A percentile compares a stretch with the other conserved stretches of the same genome.
phyloP scores from a whole-genome alignment of 73 alveolate species.

The Paramecium caudatum region DNA sequence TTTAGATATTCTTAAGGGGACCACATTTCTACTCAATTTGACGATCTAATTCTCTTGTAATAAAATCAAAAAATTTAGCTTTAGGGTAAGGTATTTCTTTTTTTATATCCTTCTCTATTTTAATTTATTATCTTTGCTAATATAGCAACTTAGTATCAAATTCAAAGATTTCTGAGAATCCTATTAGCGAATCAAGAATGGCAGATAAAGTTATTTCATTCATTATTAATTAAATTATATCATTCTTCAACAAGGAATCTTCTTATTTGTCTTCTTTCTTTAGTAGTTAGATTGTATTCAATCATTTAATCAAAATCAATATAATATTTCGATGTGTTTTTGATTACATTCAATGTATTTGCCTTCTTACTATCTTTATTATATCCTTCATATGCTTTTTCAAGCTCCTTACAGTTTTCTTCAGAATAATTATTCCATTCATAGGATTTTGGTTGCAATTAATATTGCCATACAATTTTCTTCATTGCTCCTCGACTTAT shows the following conservation, averaged over 20 bases:
- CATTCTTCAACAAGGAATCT: constrained; percentile 14
- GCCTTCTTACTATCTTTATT: not conserved
- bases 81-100: too few relatives aligned
- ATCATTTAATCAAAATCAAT: constrained; percentile 38
- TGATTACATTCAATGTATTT: not conserved
- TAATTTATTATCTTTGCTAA: too few relatives aligned
- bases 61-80: too few relatives aligned
- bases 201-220: too few relatives aligned
- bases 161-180: too few relatives aligned
- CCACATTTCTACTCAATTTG: too few relatives aligned
- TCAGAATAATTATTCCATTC: constrained; percentile 36
- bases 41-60: too few relatives aligned
- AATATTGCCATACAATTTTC: not conserved
- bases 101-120: too few relatives aligned
- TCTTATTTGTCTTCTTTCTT: not conserved
- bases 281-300: constrained; percentile 17
- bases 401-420: not conserved
- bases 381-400: constrained; percentile 17
- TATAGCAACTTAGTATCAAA: too few relatives aligned
- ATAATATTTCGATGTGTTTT: not conserved
- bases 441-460: not conserved
- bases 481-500: constrained; percentile 21
- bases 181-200: too few relatives aligned
- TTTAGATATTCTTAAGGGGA: too few relatives aligned
- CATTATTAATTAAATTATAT: not conserved